Base-by-base conservation (phyloP, 345 rosid genomes). In the Limnanthes douglasii region DNA sequence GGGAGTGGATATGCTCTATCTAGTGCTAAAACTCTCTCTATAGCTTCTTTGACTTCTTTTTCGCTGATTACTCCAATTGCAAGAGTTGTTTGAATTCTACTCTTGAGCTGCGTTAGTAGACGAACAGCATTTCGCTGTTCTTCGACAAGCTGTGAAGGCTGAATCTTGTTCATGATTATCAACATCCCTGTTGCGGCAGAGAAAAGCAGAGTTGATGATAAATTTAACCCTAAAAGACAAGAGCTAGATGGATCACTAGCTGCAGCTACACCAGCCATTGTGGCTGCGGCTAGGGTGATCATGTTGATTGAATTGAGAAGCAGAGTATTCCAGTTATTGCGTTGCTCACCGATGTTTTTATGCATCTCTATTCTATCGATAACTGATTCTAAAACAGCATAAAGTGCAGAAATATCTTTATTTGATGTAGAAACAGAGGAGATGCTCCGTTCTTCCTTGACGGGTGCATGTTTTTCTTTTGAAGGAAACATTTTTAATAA, bases 321-420 rank as follows among this genome's bases (percentile, higher is more conserved):
- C 3, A 75, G 64, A 12, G 59, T 50, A 56, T 80, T 80, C 93
- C 86, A 72, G 38, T 65, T 68, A 8, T 72, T 61, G 2, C 86
- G 56, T 24, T 80, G 93, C 54, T 75, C 66, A 5, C 72, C 69
- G 0, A 80, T 17, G 56, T 76, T 80, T 8, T 59, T 50, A 50
- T 80, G 93, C 83, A 76, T 80, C 66, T 73, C 83, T 1, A 73
- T 56, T 39, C 86, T 60, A 26, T 80, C 86, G 22, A 66, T 47
- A 28, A 76, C 68, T 10, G 60, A 73, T 32, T 65, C 86, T 34
- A 75, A 46, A 38, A 75, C 62, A 0, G 63, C 64, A 18, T 58
- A 56, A 10, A 80, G 66, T n/a, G n/a, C n/a, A n/a, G n/a, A n/a
- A n/a, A n/a, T n/a, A n/a, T n/a, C n/a, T n/a, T n/a, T n/a, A 31